A percentile compares a stretch with the other conserved stretches of the same genome.
These are phyloP conservation scores for Aspergillus sclerotiicarbonarius DNA, from an alignment of 495 filamentous ascomycete genomes.

Conservation along the genomic window DNA sequence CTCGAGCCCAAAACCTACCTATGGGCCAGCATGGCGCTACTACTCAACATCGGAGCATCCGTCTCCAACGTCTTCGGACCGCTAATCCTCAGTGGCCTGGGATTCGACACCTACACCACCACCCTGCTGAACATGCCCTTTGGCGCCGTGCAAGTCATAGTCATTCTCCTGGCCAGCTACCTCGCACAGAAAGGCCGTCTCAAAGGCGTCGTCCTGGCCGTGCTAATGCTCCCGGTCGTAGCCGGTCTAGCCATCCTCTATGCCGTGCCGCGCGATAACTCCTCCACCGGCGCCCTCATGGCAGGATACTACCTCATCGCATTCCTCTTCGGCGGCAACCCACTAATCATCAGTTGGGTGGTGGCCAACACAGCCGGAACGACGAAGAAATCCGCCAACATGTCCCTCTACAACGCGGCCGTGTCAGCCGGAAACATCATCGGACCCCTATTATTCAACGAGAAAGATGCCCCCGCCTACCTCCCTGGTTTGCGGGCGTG, in stretches of 20 bases:
- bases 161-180: conserved; percentile 43
- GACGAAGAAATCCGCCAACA: conserved; percentile 54
- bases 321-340: conserved; percentile 56
- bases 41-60: conserved; percentile 60
- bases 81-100: conserved; percentile 58
- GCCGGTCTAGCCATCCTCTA: conserved; percentile 57
- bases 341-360: conserved; percentile 50
- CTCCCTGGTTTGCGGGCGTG: conserved; percentile 54
- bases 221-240: conserved; percentile 54
- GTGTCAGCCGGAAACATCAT: conserved; percentile 47
- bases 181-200: conserved; percentile 47
- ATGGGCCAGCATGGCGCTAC: conserved; percentile 51
- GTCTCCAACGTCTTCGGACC: conserved; percentile 61
- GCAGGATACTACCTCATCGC: conserved; percentile 62
- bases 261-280: conserved; percentile 41
- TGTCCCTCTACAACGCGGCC: conserved; percentile 49
- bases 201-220: conserved; percentile 49
- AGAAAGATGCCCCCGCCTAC: conserved; percentile 47
- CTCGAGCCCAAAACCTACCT: conserved; percentile 51
- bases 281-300: conserved; percentile 44
- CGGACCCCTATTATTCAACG: conserved; percentile 45
- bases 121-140: conserved; percentile 52
- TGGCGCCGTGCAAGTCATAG: conserved; percentile 43
- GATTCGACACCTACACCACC: conserved; percentile 55
- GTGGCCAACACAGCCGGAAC: conserved; percentile 49